Base-by-base conservation (phyloP, 306 rosid genomes). In the Quercus alba region DNA sequence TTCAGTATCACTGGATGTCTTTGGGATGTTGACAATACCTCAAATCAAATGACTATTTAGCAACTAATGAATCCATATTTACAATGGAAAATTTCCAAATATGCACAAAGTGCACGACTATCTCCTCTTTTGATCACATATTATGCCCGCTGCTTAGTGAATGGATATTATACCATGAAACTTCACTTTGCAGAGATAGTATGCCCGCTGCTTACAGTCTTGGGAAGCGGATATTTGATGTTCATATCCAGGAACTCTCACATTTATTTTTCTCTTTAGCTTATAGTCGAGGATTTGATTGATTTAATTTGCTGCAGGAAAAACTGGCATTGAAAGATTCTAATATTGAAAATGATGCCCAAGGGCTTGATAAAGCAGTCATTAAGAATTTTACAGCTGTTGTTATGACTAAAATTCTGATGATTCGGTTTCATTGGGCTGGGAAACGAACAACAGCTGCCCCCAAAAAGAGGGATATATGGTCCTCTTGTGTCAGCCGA, bases 211-310 rank as follows among this genome's bases (percentile, higher is more conserved):
- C 76, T 72, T 75, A 3, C 13, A 81, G 94, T 72, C 86, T 87
- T 78, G 95, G 90, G 78, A 87, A 75, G 80, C 87, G 93, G 69
- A 35, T 87, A 68, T 91, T 90, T 84, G 86, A 90, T 75, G 82
- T 88, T 77, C 85, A 88, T 85, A 69, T 88, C 5, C 68, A 62
- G 68, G 68, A 1, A 62, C 26, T 6, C 9, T 35, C 41, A 6
- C 41, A 35, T 35, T 35, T 35, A 35, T 35, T 35, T 35, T 35
- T 35, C 9, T 6, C 0, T 35, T 35, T 35, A 35, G 41, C 2
- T 35, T 35, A 6, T 35, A 35, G 41, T 35, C 1, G 41, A 35
- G 41, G 9, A 35, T 35, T 35, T 35, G 41, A 35, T 35, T 35
- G 41, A 35, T 35, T 11, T 11, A 10, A 8, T 62, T 62, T 26